Conservation (phyloP, 2,329 filamentous ascomycete genomes). For the Pezicula carpinea region DNA sequence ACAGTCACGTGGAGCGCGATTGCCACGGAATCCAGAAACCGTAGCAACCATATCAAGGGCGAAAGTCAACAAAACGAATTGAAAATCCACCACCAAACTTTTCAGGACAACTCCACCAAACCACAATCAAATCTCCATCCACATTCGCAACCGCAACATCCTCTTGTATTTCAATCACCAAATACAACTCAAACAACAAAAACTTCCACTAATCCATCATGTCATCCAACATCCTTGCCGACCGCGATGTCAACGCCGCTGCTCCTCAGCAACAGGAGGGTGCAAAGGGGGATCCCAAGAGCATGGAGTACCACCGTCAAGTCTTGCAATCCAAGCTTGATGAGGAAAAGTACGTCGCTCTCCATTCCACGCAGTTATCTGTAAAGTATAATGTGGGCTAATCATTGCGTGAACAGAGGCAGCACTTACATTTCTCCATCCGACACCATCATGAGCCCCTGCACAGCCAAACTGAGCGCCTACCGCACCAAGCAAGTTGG, state of each 20-base stretch:
- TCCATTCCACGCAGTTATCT: neutral
- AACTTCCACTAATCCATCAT: slow-evolving; percentile 31
- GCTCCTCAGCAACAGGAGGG: slow-evolving; percentile 31
- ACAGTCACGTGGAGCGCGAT: no score
- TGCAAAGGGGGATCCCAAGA: slow-evolving; percentile 48
- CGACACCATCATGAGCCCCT: slow-evolving; percentile 86
- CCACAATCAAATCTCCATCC: slow-evolving; percentile 1
- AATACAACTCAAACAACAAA: slow-evolving; percentile 3
- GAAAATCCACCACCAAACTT: neutral
- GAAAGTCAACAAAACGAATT: slow-evolving; percentile 1
- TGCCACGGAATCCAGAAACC: no score
- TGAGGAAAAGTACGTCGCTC: slow-evolving; percentile 52
- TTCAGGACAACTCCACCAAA: neutral
- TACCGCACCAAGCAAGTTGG: slow-evolving; percentile 75
- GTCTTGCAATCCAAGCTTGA: slow-evolving; percentile 69
- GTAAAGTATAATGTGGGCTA: slow-evolving; percentile 11
- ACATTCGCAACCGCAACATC: neutral
- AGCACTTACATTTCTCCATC: slow-evolving; percentile 69
- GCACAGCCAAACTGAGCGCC: slow-evolving; percentile 75
- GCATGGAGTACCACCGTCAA: slow-evolving; percentile 75
- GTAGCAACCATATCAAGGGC: no score
- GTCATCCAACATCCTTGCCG: slow-evolving; percentile 56
- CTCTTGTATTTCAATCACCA: slow-evolving; percentile 1
- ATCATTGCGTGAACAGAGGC: slow-evolving; percentile 22
- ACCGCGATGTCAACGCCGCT: slow-evolving; percentile 61